These are phyloP conservation scores for Scopulariopsis brevicaulis DNA, from an alignment of 2,329 filamentous ascomycete genomes.

Conservation along the genomic window DNA sequence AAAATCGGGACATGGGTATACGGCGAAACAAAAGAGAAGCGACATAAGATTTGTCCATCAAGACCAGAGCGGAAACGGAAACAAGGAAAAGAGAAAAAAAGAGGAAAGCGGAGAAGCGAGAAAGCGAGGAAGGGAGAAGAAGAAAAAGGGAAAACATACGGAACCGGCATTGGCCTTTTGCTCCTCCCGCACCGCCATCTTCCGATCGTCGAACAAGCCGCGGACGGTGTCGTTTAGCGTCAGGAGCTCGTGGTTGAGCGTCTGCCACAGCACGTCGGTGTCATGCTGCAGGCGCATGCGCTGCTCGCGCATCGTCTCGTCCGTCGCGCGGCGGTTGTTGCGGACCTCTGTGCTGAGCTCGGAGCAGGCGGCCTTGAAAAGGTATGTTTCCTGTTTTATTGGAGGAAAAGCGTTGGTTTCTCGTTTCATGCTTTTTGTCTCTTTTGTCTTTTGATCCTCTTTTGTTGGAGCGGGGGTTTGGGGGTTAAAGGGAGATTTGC, in stretches of 20 bases:
- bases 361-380: constrained; percentile 88
- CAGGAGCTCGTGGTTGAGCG: constrained; percentile 70
- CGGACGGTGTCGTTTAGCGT: constrained; percentile 84
- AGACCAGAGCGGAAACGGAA: too few relatives aligned
- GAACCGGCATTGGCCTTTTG: constrained; percentile 75
- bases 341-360: constrained; percentile 82
- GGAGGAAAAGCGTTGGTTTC: not conserved
- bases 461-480: not conserved
- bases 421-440: not conserved
- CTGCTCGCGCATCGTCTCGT: constrained; percentile 74
- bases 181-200: constrained; percentile 82
- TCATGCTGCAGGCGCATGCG: constrained; percentile 84
- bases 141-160: constrained; percentile 31
- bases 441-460: not conserved
- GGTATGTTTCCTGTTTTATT: constrained; percentile 50
- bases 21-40: not conserved
- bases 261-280: constrained; percentile 82
- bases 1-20: not conserved
- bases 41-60: too few relatives aligned
- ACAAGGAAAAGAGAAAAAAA: too few relatives aligned
- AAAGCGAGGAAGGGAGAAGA: not conserved
- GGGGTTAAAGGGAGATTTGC: not conserved
- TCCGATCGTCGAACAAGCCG: constrained; percentile 91
- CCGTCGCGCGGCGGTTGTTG: constrained; percentile 62
- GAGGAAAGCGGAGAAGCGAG: too few relatives aligned